A percentile compares a stretch with the other conserved stretches of the same genome.
Evolutionary conservation across 2,329 filamentous ascomycete species (phyloP).

Genomic region (Diaporthe ampelina): DNA sequence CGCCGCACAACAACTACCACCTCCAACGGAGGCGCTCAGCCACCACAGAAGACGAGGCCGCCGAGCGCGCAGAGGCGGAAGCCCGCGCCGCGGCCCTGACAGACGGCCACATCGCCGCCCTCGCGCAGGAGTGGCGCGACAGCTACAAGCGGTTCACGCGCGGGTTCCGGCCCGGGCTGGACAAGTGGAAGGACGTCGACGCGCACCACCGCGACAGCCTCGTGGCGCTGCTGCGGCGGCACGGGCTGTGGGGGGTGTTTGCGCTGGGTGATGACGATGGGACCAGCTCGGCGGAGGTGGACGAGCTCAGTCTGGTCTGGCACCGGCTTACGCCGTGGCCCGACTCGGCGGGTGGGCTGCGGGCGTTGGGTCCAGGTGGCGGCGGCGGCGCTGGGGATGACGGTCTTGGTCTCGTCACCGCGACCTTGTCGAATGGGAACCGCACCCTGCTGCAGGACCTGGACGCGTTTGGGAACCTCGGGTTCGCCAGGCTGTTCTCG

Average conservation of each 20-base stretch:
- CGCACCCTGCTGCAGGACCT: slow-evolving; percentile 76
- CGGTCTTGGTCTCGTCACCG: slow-evolving; percentile 63
- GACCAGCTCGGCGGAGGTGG: slow-evolving; percentile 64
- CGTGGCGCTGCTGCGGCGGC: slow-evolving; percentile 66
- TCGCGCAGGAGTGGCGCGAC: slow-evolving; percentile 80
- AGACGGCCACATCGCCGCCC: slow-evolving; percentile 70
- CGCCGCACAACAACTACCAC: slow-evolving; percentile 51
- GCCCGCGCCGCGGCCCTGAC: slow-evolving; percentile 64
- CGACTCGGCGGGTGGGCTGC: slow-evolving; percentile 71
- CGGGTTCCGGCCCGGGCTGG: slow-evolving; percentile 61
- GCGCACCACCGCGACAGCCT: slow-evolving; percentile 78
- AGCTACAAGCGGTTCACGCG: slow-evolving; percentile 74
- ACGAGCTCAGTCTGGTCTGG: slow-evolving; percentile 77
- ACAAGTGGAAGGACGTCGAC: slow-evolving; percentile 78
- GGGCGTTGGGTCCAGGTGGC: slow-evolving; percentile 59
- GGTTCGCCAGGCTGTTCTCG: slow-evolving; percentile 74
- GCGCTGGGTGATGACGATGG: slow-evolving; percentile 45
- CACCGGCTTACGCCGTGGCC: slow-evolving; percentile 79
- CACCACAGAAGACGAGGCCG: slow-evolving; percentile 57
- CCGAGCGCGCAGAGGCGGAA: slow-evolving; percentile 43
- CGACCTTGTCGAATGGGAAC: slow-evolving; percentile 84
- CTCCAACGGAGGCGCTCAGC: slow-evolving; percentile 48
- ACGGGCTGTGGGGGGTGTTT: slow-evolving; percentile 69
- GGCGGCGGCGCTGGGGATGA: slow-evolving; percentile 42
- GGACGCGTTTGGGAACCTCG: slow-evolving; percentile 67